These are phyloP conservation scores for Myxozyma kluyveri DNA, from an alignment of 805 yeast species.

Conservation along the genomic window DNA sequence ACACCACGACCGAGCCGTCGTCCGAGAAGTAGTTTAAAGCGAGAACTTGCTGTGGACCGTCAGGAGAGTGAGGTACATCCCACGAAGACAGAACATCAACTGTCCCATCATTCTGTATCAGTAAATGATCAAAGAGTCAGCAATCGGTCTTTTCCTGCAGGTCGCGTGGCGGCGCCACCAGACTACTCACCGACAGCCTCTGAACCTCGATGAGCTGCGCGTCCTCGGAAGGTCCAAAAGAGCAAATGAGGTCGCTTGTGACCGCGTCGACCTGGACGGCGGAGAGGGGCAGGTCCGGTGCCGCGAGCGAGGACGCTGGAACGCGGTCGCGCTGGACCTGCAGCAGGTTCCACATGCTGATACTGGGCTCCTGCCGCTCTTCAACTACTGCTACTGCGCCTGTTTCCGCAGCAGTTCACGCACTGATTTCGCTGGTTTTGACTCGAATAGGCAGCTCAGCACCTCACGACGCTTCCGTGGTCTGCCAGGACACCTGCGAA, in stretches of 20 bases:
- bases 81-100: background rate
- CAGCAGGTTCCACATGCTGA: slow-evolving; percentile 22
- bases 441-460: background rate
- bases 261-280: slow-evolving; percentile 67
- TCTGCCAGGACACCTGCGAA: no score
- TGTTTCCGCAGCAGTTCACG: no score
- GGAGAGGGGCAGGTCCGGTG: slow-evolving; percentile 58
- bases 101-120: background rate
- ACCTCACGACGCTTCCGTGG: background rate
- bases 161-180: background rate
- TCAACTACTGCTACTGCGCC: no score
- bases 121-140: background rate
- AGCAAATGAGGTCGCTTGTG: slow-evolving; percentile 68
- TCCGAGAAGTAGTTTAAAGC: slow-evolving; percentile 23
- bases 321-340: slow-evolving; percentile 35
- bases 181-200: slow-evolving; percentile 5
- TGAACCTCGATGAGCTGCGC: slow-evolving; percentile 9
- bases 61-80: slow-evolving; percentile 3
- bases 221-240: slow-evolving; percentile 46
- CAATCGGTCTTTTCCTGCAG: background rate
- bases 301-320: slow-evolving; percentile 52
- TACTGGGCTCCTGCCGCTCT: no score
- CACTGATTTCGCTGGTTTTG: no score
- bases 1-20: slow-evolving; percentile 39
- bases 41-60: slow-evolving; percentile 1